Evolutionary conservation across 2,329 filamentous ascomycete genomes (phyloP).

Genomic region (Exophiala mesophila): DNA sequence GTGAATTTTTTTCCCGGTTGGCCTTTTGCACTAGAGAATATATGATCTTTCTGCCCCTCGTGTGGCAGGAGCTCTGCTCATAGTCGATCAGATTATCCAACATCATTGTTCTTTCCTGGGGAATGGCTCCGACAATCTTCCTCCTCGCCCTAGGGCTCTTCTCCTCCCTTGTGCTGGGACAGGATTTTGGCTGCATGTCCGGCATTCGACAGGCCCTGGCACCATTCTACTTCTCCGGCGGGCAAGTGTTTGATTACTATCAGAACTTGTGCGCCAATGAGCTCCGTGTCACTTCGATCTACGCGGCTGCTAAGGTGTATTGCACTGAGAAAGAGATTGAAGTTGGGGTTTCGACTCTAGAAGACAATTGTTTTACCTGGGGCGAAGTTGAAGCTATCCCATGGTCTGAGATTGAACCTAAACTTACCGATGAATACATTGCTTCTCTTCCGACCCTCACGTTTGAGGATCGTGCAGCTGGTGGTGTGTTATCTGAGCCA

Average conservation of each 20-base stretch:
- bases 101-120: too few species aligned
- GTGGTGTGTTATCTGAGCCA: too few species aligned
- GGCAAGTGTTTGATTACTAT: too few species aligned
- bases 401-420: conserved; percentile 19
- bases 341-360: conserved; percentile 17
- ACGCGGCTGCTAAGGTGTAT: conserved; percentile 33
- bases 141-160: too few species aligned
- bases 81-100: too few species aligned
- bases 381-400: conserved; percentile 29
- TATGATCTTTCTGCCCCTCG: too few species aligned
- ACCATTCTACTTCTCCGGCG: conserved; percentile 11
- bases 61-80: too few species aligned
- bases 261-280: conserved; percentile 32
- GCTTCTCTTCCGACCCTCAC: conserved; percentile 31
- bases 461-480: too few species aligned
- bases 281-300: conserved; percentile 33
- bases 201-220: conserved; percentile 11
- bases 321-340: conserved; percentile 27
- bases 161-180: too few species aligned
- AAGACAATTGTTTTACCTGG: conserved; percentile 21
- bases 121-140: too few species aligned
- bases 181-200: conserved; percentile 9
- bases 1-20: too few species aligned
- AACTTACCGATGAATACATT: conserved; percentile 34
- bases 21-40: too few species aligned